Base-by-base conservation (phyloP, 257 asterid genomes). In the Handroanthus guayacan region DNA sequence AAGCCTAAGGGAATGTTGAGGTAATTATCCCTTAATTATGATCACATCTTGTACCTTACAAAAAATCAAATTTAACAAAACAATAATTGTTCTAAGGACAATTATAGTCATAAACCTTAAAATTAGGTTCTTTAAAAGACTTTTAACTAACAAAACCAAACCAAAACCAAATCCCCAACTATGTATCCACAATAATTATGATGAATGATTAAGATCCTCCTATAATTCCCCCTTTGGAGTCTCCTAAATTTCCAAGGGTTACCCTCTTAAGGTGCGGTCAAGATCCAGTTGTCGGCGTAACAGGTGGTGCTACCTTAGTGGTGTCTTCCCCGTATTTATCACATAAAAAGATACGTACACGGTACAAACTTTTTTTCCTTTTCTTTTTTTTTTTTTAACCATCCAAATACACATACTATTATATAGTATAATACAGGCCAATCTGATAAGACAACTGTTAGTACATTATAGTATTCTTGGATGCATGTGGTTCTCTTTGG, bases 251-350 rank as follows among this genome's bases (percentile, higher is more conserved):
- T 67, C 50, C 72, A 77, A 78, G 84, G 79, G 81, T 85, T 81
- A 85, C 88, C 86, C 89, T 69, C 74, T n/a, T 65, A 77, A 75
- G 58, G 87, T 87, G 87, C 92, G 88, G 88, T 80, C 84, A 77
- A 81, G 87, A 87, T 86, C 87, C 74, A 79, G 44, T 52, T 75
- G 91, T 84, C 84, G 85, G 86, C 74, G 64, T 74, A 82, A 81
- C 86, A 76, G 67, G 78, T 70, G 82, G 78, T 61, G 72, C 71
- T 63, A 75, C 75, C 75, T 41, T 67, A 47, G 7, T 75, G 62
- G 38, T 67, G 41, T 52, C 69, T 71, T 51, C 72, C 14, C 34
- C 10, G 11, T 60, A 45, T 16, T 5, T 17, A 12, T 6, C 44
- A 20, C 9, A 39, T 13, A 38, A 43, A 12, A 1, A 12, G 17